phyloP scores from a whole-genome alignment of 2,329 filamentous ascomycete genomes.

The Aspergillus oerlinghausenensis region DNA sequence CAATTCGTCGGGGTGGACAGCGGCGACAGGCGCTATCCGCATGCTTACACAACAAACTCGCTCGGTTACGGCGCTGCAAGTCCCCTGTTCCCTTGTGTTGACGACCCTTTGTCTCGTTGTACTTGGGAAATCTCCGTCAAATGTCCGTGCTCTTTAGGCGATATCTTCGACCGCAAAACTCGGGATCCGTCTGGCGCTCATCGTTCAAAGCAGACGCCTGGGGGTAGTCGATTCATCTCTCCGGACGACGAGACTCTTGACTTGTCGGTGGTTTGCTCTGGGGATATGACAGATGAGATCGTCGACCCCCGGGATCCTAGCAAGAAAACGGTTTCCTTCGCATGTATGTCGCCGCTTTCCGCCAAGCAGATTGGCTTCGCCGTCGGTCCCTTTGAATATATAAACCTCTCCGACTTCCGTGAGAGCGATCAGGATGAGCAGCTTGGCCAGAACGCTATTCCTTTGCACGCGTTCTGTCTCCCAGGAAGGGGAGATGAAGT shows the following conservation, averaged over 20 bases:
- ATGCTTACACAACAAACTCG: conserved; percentile 83
- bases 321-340: conserved; percentile 85
- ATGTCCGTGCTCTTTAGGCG: conserved; percentile 79
- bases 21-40: conserved; percentile 77
- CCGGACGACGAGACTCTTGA: conserved; percentile 85
- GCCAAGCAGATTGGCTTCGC: conserved; percentile 91
- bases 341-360: conserved; percentile 67
- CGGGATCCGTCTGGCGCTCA: conserved; percentile 19
- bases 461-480: conserved; percentile 86
- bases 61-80: conserved; percentile 73
- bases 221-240: conserved; percentile 40
- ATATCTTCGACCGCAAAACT: conserved; percentile 51
- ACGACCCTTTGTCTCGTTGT: conserved; percentile 74
- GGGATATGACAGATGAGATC: conserved; percentile 79
- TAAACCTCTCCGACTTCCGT: conserved; percentile 83
- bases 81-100: conserved; percentile 88
- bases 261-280: conserved; percentile 85
- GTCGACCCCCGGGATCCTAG: conserved; percentile 70
- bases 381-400: conserved; percentile 88
- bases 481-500: conserved; percentile 78
- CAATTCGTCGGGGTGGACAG: conserved; percentile 86
- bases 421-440: conserved; percentile 89
- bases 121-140: conserved; percentile 86
- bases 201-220: conserved; percentile 24
- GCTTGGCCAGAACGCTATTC: conserved; percentile 79